A percentile compares a stretch with the other conserved stretches of the same genome.
Evolutionary conservation across 495 filamentous ascomycete genomes (phyloP).

Genomic region (Parmelia sp.): DNA sequence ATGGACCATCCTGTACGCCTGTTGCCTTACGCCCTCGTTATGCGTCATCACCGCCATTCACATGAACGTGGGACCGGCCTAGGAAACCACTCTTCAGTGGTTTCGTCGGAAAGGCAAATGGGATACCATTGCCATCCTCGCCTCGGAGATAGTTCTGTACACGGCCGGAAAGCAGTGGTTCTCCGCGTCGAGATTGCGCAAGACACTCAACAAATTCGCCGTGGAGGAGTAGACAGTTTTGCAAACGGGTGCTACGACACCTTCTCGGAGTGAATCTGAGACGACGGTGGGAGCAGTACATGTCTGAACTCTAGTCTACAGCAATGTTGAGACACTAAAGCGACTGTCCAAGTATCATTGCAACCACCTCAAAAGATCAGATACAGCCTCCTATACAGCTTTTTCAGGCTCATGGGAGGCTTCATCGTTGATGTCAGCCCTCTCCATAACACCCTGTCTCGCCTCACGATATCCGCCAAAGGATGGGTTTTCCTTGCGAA

Average conservation of each 20-base stretch:
- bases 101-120: slow-evolving; percentile 14
- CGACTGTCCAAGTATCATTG: background rate
- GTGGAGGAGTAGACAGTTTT: background rate
- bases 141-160: slow-evolving; percentile 20
- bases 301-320: background rate
- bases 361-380: background rate
- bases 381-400: slow-evolving; percentile 25
- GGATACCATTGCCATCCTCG: slow-evolving; percentile 17
- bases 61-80: slow-evolving; percentile 27
- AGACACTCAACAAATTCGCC: background rate
- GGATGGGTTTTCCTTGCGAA: slow-evolving; percentile 17
- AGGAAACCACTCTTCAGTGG: slow-evolving; percentile 4
- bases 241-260: background rate
- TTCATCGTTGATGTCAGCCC: slow-evolving; percentile 28
- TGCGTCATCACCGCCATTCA: slow-evolving; percentile 32
- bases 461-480: slow-evolving; percentile 22
- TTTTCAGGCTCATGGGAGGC: slow-evolving; percentile 38
- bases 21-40: slow-evolving; percentile 30
- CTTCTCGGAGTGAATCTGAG: slow-evolving; percentile 3
- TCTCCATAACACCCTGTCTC: slow-evolving; percentile 19
- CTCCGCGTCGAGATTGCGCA: slow-evolving; percentile 7
- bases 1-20: slow-evolving; percentile 31
- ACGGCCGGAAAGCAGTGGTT: slow-evolving; percentile 16
- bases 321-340: background rate
- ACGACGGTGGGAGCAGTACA: background rate